Evolutionary conservation across 306 rosid genomes (phyloP), one percentile per base, ranked within the genome.

Genomic region (Cicer chorassanicum): DNA sequence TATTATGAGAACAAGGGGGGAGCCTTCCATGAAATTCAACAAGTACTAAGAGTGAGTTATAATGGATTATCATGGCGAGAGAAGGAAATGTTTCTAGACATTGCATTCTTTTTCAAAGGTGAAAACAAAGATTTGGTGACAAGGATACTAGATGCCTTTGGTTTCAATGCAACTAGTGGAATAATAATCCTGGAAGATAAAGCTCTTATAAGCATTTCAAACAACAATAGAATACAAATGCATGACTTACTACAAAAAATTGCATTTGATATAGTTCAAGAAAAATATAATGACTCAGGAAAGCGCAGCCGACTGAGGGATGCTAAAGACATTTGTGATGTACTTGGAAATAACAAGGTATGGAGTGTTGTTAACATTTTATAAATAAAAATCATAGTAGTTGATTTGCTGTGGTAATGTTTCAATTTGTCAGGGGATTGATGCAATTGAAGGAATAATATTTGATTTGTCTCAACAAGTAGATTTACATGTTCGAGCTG

Each of bases 211-310:
- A 56, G 66, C 1, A 50, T 77, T 45, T 34, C 81, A 44, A 4
- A 10, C 12, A 16, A 1, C 5, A 54, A 40, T 9, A 10, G 1
- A 6, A 56, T 82, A 55, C 14, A 57, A 13, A 84, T 84, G 84
- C 90, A 84, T 12, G 82, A 73, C 34, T 70, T 76, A 29, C 8
- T 87, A 34, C 72, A 84, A 13, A 7, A 73, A 41, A 49, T 79
- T 79, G 87, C 75, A 5, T 43, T 46, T 19, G 78, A 57, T 0
- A 81, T 82, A 11, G 68, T 73, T 42, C 63, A 14, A 9, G 38
- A 42, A 9, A 49, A 39, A 40, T 18, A 68, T 0, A 18, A 4
- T 21, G 9, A 74, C 13, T 74, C 43, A 7, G 74, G 59, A 24
- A 62, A 39, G 36, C 65, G 39, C 1, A 73, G 66, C 6, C 44